Base-by-base conservation (phyloP, 345 rosid genomes). In the Heritiera fomes region DNA sequence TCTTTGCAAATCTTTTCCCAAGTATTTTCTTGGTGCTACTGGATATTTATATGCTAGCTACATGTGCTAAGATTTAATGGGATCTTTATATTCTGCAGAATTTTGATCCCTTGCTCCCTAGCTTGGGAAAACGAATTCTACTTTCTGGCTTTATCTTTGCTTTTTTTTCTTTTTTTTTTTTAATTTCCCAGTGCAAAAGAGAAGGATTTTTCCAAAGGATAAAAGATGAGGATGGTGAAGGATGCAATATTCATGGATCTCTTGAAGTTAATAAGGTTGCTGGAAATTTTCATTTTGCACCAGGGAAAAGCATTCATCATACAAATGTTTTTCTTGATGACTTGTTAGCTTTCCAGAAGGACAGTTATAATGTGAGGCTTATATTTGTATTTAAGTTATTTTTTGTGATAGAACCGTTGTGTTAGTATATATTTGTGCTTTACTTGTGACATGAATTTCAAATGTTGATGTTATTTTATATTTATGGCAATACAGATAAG, bases 211-310 rank as follows among this genome's bases (percentile, higher is more conserved):
- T 93, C 71, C 92, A 91, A 79, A 93, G 80, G 82, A 85, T 93
- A 43, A 91, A 91, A 85, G 95, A 90, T 59, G 97, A 93, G 84
- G 95, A 86, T 38, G 98, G 98, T 72, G 97, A 93, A 90, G 95
- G 98, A 62, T 93, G 98, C 83, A 93, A 91, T 75, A 82, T 93
- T 73, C 87, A 86, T 30, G 97, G 99, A 68, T 90, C 89, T 83
- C 82, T 95, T 80, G 98, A 93, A 87, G 96, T 92, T 74, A 95
- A 91, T 76, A 95, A 91, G 82, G 97, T 95, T 75, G 98, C 98
- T 81, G 98, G 96, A 81, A 92, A 87, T 82, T 93, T 92, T 77
- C 97, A 93, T 84, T 93, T 95, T 79, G 83, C 91, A 68, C 89
- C 94, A 60, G 96, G 94, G 60, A 90, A 91, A 86, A 90, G 95